phyloP scores from a whole-genome alignment of 1,139 yeast genomes.

The Spencermartinsiella ligniputridi region DNA sequence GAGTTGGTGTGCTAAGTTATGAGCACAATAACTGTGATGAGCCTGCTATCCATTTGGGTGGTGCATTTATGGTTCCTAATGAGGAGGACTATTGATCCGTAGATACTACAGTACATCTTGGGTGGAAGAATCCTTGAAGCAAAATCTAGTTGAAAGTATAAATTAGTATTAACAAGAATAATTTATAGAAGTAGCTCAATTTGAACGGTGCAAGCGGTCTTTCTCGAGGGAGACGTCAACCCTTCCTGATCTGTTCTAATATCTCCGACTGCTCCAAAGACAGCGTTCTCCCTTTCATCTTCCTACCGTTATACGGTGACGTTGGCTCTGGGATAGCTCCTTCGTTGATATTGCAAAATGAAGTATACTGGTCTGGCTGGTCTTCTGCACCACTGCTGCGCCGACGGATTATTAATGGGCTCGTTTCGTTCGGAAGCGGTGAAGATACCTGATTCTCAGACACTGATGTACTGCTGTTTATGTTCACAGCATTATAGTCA shows the following conservation, averaged over 20 bases:
- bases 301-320: conserved; percentile 20
- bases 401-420: conserved; percentile 5
- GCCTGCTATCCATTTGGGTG: conserved; percentile 72
- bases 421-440: conserved; percentile 4
- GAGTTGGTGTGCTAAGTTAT: conserved; percentile 86
- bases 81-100: too few relatives aligned
- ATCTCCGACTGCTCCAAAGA: conserved; percentile 49
- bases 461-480: too few relatives aligned
- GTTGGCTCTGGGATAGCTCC: conserved; percentile 26
- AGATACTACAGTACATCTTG: too few relatives aligned
- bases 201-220: conserved; percentile 1
- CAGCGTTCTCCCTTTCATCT: conserved; percentile 33
- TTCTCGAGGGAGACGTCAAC: conserved; percentile 9
- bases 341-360: conserved; percentile 21
- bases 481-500: neutral
- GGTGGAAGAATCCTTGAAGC: too few relatives aligned
- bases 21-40: conserved; percentile 80
- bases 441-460: neutral
- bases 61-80: conserved; percentile 66
- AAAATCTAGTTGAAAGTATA: conserved; percentile 20
- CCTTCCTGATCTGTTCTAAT: conserved; percentile 37
- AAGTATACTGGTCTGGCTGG: conserved; percentile 23
- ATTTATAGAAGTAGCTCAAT: conserved; percentile 1
- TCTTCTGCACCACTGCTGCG: neutral
- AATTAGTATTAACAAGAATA: conserved; percentile 33